Evolutionary conservation across 1,139 yeast species (phyloP).

Genomic region (Geotrichum siamense): DNA sequence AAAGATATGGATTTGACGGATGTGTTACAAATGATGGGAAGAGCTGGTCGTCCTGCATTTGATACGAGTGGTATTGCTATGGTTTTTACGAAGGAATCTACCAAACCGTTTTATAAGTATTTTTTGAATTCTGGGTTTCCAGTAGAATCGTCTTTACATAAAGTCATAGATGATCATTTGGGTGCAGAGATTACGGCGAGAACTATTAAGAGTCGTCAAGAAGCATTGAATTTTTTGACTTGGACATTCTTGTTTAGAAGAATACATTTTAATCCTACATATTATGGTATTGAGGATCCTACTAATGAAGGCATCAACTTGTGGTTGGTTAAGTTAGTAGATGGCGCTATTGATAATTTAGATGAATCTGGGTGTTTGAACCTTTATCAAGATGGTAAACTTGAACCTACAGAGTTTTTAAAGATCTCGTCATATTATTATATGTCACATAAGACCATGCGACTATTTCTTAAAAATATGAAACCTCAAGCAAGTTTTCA

Average conservation of each 20-base stretch:
- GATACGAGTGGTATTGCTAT: constrained; percentile 95
- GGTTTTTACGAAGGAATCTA: constrained; percentile 86
- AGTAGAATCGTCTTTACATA: constrained; percentile 90
- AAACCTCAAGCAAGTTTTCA: constrained; percentile 49
- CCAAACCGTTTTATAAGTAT: constrained; percentile 88
- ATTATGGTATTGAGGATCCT: constrained; percentile 76
- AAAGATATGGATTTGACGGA: constrained; percentile 90
- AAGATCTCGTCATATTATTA: constrained; percentile 87
- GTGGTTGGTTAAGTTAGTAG: constrained; percentile 68
- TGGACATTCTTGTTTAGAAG: constrained; percentile 94
- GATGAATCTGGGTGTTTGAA: constrained; percentile 66
- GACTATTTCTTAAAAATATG: constrained; percentile 54
- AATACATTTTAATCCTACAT: constrained; percentile 92
- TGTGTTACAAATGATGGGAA: constrained; percentile 82
- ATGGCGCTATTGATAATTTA: constrained; percentile 59
- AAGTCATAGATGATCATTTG: constrained; percentile 85
- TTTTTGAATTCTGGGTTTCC: constrained; percentile 95
- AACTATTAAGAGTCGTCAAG: constrained; percentile 71
- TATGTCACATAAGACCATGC: constrained; percentile 81
- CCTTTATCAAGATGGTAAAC: constrained; percentile 42
- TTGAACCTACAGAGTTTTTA: constrained; percentile 70
- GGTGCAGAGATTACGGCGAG: constrained; percentile 96
- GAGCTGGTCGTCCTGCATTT: constrained; percentile 96
- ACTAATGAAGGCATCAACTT: constrained; percentile 47
- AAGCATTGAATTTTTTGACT: constrained; percentile 85